Conservation (phyloP, 2,329 filamentous ascomycete species). For the Aschersonia sp. region DNA sequence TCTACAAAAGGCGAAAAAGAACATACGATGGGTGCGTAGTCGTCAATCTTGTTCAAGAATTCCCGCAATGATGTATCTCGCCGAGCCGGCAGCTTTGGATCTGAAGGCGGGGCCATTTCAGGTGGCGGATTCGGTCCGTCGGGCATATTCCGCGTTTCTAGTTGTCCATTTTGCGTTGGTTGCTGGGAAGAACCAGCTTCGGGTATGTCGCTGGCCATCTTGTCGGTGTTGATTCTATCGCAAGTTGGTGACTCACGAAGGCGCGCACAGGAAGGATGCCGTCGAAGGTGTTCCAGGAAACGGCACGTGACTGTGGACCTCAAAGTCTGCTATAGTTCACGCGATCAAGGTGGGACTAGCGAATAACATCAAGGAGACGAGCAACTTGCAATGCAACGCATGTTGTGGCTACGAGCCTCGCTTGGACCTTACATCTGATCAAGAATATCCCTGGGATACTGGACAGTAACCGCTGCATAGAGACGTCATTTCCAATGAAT, state of each 20-base stretch:
- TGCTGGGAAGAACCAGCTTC: constrained; percentile 17
- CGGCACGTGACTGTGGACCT: too few relatives aligned
- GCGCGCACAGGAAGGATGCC: too few relatives aligned
- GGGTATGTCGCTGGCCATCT: constrained; percentile 21
- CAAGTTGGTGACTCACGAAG: neutral
- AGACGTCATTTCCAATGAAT: too few relatives aligned
- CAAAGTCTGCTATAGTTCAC: too few relatives aligned
- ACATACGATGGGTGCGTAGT: constrained; percentile 88
- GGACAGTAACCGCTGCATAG: too few relatives aligned
- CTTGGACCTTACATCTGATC: too few relatives aligned
- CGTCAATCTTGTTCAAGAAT: constrained; percentile 92
- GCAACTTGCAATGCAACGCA: too few relatives aligned
- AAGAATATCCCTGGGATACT: too few relatives aligned
- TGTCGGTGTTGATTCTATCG: constrained; percentile 1
- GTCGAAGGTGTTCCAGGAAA: too few relatives aligned
- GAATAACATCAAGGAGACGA: too few relatives aligned
- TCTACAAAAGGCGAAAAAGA: neutral
- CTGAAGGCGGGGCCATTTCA: constrained; percentile 33
- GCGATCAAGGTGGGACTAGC: too few relatives aligned
- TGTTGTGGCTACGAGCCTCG: too few relatives aligned
- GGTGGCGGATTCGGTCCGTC: constrained; percentile 14
- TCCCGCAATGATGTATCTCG: constrained; percentile 90
- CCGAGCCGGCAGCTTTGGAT: constrained; percentile 57
- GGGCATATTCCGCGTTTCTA: constrained; percentile 6
- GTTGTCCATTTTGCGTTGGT: constrained; percentile 12